Evolutionary conservation across 1,284 basidiomycete species (phyloP), one percentile per base, ranked within the genome.

Genomic region (Golubevia sp.): DNA sequence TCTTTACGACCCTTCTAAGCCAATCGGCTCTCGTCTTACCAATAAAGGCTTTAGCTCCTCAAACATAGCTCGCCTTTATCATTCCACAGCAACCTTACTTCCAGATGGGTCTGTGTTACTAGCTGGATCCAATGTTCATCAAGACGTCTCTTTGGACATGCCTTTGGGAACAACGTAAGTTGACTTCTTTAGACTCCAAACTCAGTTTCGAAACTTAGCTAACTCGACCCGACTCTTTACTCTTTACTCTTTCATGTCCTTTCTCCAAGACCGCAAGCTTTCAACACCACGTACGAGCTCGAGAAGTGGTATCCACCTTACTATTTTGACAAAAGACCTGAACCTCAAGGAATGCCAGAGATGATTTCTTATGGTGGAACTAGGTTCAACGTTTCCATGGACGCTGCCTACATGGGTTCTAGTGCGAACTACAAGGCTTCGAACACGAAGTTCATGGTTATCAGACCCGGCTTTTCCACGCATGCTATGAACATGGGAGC

Each of bases 401-500:
- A 72, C 50, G 70, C 69, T 20, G 61, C 65, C 26, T 79, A 59
- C 68, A 83, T 83, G 80, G 74, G 74, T 34, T 51, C 63, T 23
- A 59, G 67, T 11, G 71, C 71, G 49, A 76, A 78, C 51, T 74
- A 84, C 63, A 85, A 83, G 61, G 78, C 87, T 15, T 88, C 89
- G 62, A 90, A 90, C 73, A 91, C 94, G 49, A 91, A 89, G 21
- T 91, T 95, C 20, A 89, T 90, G 62, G 85, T 98, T 70, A 87
- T 92, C 66, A 91, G 96, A 63, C 88, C 90, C 27, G 95, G 95
- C 5, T 97, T 94, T 86, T 93, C 92, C 0, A 97, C 94, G 0
- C 95, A 97, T 84, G 94, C 90, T 25, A 92, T 97, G 89, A 95
- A 95, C 86, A 94, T 93, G 91, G 92, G 92, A 23, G 91, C 93